These are phyloP conservation scores for Fusarium tjaetaba DNA, from an alignment of 2,329 filamentous ascomycete genomes.

Conservation along the genomic window DNA sequence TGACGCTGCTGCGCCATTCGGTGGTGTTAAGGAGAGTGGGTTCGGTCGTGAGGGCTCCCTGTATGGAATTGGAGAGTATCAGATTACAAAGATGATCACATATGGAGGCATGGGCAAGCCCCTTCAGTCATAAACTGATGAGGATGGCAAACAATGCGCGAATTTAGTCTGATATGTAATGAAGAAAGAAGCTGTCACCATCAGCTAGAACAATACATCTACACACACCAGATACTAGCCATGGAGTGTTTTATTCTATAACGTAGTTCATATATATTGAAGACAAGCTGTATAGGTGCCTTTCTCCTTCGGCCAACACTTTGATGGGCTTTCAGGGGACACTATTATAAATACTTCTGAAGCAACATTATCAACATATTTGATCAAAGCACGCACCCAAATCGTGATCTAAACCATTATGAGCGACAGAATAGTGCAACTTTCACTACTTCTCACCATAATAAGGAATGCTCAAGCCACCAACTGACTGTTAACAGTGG, in stretches of 20 bases:
- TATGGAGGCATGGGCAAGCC: conserved; percentile 65
- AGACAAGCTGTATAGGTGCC: not conserved
- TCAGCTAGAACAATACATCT: no score
- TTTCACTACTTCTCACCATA: not conserved
- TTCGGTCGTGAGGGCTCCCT: conserved; percentile 82
- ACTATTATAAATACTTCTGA: not conserved
- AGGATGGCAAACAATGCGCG: not conserved
- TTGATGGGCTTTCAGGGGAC: not conserved
- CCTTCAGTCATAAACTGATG: conserved; percentile 51
- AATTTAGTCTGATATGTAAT: not conserved
- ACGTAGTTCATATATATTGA: not conserved
- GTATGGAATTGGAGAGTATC: conserved; percentile 81
- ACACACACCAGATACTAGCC: not conserved
- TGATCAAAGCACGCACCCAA: not conserved
- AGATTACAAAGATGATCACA: conserved; percentile 73
- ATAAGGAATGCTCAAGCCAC: not conserved
- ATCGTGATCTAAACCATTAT: not conserved
- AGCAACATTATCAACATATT: not conserved
- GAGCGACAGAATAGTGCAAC: no score
- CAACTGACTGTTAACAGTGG: not conserved
- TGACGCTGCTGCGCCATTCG: conserved; percentile 71
- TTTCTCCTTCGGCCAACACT: not conserved
- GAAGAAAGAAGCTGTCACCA: not conserved
- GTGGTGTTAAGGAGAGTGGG: conserved; percentile 84
- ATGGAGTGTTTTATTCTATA: not conserved